Conservation (phyloP, 768 basidiomycete species). For the Leucogyrophana mollusca region DNA sequence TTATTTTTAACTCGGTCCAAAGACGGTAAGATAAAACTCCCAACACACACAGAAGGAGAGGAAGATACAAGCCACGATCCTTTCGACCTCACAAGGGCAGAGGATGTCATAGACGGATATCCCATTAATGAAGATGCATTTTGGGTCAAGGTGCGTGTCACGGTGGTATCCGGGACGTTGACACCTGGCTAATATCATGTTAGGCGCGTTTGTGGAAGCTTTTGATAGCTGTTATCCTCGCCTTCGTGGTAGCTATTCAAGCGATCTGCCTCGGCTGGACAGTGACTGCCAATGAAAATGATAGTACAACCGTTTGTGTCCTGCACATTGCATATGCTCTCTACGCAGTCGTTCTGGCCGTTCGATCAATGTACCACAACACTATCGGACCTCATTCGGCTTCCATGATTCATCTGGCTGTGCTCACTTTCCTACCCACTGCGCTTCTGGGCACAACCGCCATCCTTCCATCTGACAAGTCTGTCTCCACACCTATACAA, state of each 20-base stretch:
- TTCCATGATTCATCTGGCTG: constrained; percentile 60
- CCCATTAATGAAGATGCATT: constrained; percentile 62
- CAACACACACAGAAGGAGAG: constrained; percentile 28
- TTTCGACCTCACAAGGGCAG: constrained; percentile 70
- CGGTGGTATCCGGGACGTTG: background rate
- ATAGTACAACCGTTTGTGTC: constrained; percentile 35
- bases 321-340: constrained; percentile 55
- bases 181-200: constrained; percentile 1
- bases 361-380: constrained; percentile 48
- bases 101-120: constrained; percentile 66
- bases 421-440: constrained; percentile 49
- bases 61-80: constrained; percentile 42
- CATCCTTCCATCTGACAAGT: constrained; percentile 52
- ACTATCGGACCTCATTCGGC: constrained; percentile 40
- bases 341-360: constrained; percentile 56
- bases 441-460: constrained; percentile 44
- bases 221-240: constrained; percentile 44
- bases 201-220: constrained; percentile 65
- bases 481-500: constrained; percentile 29
- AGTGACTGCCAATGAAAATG: constrained; percentile 22
- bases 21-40: constrained; percentile 54
- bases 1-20: constrained; percentile 38
- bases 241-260: constrained; percentile 47
- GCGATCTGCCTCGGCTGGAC: constrained; percentile 55
- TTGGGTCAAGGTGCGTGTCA: constrained; percentile 49